These are phyloP conservation scores for Aspergillus sp. DNA, from an alignment of 2,329 filamentous ascomycete genomes.

Conservation along the genomic window DNA sequence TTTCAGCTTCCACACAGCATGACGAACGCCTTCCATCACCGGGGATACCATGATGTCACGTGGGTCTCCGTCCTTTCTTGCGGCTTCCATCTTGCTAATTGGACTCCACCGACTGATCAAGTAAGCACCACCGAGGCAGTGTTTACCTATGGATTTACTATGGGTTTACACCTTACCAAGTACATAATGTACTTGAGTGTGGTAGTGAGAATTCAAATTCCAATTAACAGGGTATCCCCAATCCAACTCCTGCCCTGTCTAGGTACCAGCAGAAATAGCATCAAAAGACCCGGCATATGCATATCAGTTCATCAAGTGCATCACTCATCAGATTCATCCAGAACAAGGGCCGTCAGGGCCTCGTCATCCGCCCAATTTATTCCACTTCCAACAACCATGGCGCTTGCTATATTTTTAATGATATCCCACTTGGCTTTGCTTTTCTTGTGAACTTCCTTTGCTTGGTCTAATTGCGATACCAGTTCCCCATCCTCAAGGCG, in stretches of 20 bases:
- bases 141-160: background rate
- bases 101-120: background rate
- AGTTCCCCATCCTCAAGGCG: constrained; percentile 55
- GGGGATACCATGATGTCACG: constrained; percentile 23
- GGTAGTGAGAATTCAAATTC: background rate
- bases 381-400: constrained; percentile 76
- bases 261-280: background rate
- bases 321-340: constrained; percentile 63
- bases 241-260: constrained; percentile 10
- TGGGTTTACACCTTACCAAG: background rate
- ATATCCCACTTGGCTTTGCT: constrained; percentile 69
- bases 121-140: no score
- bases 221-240: constrained; percentile 3
- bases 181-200: no score
- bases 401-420: constrained; percentile 76
- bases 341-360: constrained; percentile 66
- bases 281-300: background rate
- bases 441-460: constrained; percentile 60
- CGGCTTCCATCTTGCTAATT: background rate
- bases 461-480: constrained; percentile 55
- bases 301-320: constrained; percentile 7
- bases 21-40: constrained; percentile 11
- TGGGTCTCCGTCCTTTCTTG: constrained; percentile 12
- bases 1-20: background rate
- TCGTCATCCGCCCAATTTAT: constrained; percentile 76